Conservation (phyloP, 2,329 filamentous ascomycete genomes). For the Colletotrichum coccodes region DNA sequence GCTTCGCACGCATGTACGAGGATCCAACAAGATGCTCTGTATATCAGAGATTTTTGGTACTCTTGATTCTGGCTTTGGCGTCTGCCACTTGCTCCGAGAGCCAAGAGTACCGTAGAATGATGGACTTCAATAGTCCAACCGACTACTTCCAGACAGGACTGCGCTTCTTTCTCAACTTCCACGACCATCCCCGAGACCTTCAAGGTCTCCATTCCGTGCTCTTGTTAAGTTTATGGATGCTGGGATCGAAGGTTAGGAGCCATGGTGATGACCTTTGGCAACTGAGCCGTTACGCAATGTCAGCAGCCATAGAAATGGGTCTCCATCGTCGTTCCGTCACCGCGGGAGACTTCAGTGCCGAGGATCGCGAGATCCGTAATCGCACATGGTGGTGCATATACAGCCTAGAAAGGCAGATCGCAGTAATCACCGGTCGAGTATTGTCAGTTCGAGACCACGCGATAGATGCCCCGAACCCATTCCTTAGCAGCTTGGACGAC, state of each 20-base stretch:
- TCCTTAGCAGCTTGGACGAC: conserved; percentile 27
- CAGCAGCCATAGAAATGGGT: conserved; percentile 37
- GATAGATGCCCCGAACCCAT: conserved; percentile 35
- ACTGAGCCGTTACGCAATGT: conserved; percentile 39
- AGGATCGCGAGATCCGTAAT: conserved; percentile 37
- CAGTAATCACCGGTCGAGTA: conserved; percentile 37
- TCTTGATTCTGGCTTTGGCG: conserved; percentile 35
- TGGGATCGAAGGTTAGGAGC: conserved; percentile 32
- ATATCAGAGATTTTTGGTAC: conserved; percentile 34
- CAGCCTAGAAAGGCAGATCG: conserved; percentile 37
- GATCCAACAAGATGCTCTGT: conserved; percentile 27
- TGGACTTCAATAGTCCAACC: conserved; percentile 36
- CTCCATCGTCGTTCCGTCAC: conserved; percentile 37
- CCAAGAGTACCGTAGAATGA: conserved; percentile 30
- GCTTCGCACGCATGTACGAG: conserved; percentile 31
- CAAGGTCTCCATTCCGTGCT: conserved; percentile 35
- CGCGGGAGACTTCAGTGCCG: conserved; percentile 33
- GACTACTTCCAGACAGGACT: conserved; percentile 38
- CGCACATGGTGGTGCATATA: conserved; percentile 39
- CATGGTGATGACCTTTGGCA: conserved; percentile 40
- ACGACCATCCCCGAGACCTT: conserved; percentile 35
- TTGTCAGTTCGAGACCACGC: conserved; percentile 38
- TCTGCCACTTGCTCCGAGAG: conserved; percentile 26
- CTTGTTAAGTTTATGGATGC: conserved; percentile 39
- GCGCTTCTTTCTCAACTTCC: conserved; percentile 34